Evolutionary conservation across 495 filamentous ascomycete species (phyloP).

Genomic region (Lasiosphaeriaceae sp.): DNA sequence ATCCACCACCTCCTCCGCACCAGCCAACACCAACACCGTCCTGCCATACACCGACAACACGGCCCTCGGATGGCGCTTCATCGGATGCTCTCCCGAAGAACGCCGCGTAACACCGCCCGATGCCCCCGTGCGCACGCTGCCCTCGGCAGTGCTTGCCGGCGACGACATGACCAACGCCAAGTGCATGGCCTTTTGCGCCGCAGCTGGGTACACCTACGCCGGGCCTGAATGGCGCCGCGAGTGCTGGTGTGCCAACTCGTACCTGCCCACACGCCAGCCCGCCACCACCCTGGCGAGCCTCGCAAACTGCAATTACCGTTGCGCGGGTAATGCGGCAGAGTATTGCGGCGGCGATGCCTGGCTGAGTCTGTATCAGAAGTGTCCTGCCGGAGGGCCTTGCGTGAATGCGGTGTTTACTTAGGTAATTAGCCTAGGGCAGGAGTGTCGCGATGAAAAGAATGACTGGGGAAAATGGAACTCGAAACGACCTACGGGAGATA

Average conservation of each 20-base stretch:
- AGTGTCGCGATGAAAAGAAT: too few species aligned
- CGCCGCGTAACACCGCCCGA: conserved; percentile 17
- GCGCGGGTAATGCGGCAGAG: conserved; percentile 36
- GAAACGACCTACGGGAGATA: too few species aligned
- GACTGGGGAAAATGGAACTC: too few species aligned
- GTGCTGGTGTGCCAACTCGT: conserved; percentile 59
- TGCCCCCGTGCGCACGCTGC: conserved; percentile 29
- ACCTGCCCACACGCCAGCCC: conserved; percentile 22
- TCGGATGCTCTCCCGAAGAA: conserved; percentile 30
- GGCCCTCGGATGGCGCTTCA: conserved; percentile 19
- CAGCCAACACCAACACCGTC: conserved; percentile 5
- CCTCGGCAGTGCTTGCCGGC: conserved; percentile 24
- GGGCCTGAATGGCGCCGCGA: conserved; percentile 64
- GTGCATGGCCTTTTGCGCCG: conserved; percentile 53
- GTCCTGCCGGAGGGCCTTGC: conserved; percentile 18
- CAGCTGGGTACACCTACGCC: conserved; percentile 43
- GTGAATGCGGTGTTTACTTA: conserved; percentile 21
- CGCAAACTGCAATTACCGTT: conserved; percentile 33
- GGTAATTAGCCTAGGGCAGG: background rate
- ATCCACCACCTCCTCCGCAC: conserved; percentile 1
- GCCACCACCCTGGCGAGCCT: conserved; percentile 23
- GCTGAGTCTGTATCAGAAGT: conserved; percentile 28
- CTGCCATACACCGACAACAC: conserved; percentile 23
- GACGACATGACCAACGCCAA: conserved; percentile 54
- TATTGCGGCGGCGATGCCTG: conserved; percentile 41